A percentile compares a stretch with the other conserved stretches of the same genome.
phyloP scores from a whole-genome alignment of 1,284 basidiomycete species.

The Waitea zeae region DNA sequence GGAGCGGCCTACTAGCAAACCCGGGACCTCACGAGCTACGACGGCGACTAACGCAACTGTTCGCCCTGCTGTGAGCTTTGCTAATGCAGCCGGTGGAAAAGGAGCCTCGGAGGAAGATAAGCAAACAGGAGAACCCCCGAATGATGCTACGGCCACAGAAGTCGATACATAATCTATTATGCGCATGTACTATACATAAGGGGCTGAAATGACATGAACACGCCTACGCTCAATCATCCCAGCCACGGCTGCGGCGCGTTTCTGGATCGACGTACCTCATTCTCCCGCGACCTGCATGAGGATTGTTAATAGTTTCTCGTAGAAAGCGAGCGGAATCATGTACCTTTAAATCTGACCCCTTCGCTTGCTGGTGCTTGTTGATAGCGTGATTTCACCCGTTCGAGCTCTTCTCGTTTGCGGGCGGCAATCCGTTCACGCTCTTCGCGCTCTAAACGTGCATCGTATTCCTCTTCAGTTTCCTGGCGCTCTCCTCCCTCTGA shows the following conservation, averaged over 20 bases:
- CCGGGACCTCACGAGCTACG: conserved; percentile 11
- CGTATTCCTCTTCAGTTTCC: conserved; percentile 48
- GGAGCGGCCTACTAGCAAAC: conserved; percentile 27
- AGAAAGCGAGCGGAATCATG: conserved; percentile 6
- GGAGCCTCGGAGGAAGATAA: conserved; percentile 12
- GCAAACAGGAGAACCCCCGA: conserved; percentile 6
- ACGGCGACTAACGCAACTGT: conserved; percentile 23
- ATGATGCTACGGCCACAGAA: conserved; percentile 16
- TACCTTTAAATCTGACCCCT: conserved; percentile 48
- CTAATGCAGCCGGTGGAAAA: conserved; percentile 35
- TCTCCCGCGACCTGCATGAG: conserved; percentile 34
- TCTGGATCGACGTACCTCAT: conserved; percentile 57
- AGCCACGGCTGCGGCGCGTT: conserved; percentile 8
- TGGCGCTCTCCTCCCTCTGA: conserved; percentile 6
- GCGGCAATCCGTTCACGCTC: conserved; percentile 41
- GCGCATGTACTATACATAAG: conserved; percentile 16
- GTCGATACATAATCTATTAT: conserved; percentile 23
- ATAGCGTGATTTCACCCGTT: conserved; percentile 24
- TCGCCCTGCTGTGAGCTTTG: conserved; percentile 54
- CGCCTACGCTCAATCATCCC: background rate
- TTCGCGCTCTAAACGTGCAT: conserved; percentile 51
- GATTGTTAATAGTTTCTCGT: conserved; percentile 3
- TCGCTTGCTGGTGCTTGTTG: conserved; percentile 20
- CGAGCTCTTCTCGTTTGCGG: conserved; percentile 27
- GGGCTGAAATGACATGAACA: background rate